phyloP scores from a whole-genome alignment of 495 filamentous ascomycete genomes.

The Wilcoxina mikolae region DNA sequence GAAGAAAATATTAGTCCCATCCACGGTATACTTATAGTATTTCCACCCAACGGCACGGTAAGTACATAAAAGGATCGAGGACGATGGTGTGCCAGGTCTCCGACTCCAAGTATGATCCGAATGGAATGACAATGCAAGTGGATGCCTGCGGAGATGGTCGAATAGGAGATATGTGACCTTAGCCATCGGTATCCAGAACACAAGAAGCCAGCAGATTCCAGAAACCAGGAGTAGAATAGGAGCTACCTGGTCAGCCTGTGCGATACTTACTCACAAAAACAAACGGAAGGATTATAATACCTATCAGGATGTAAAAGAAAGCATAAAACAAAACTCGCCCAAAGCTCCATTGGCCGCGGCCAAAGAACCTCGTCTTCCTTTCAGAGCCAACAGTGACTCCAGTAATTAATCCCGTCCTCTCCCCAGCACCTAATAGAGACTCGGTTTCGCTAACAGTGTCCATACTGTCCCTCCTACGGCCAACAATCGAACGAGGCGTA shows the following conservation, averaged over 20 bases:
- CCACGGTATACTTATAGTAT: conserved; percentile 99
- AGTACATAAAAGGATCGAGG: conserved; percentile 86
- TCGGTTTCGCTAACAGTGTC: conserved; percentile 80
- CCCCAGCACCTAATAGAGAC: conserved; percentile 64
- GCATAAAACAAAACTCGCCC: conserved; percentile 90
- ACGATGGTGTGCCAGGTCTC: conserved; percentile 49
- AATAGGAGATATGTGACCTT: conserved; percentile 82
- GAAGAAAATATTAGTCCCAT: conserved; percentile 96
- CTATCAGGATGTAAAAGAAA: conserved; percentile 85
- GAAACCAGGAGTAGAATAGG: conserved; percentile 80
- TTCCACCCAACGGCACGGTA: conserved; percentile 86
- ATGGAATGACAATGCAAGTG: conserved; percentile 82
- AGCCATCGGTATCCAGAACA: conserved; percentile 98
- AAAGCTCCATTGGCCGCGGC: conserved; percentile 86
- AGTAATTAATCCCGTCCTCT: conserved; percentile 29
- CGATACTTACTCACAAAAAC: not conserved
- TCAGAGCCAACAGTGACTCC: conserved; percentile 34
- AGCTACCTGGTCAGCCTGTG: conserved; percentile 31
- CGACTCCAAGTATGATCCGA: conserved; percentile 66
- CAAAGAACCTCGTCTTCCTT: conserved; percentile 78
- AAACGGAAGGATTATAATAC: conserved; percentile 10
- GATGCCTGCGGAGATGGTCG: conserved; percentile 83
- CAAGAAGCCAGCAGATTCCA: conserved; percentile 80
- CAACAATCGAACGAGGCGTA: conserved; percentile 62
- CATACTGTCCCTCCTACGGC: conserved; percentile 73